Evolutionary conservation across 1,284 basidiomycete genomes (phyloP).

Genomic region (Cryptococcus sp.): DNA sequence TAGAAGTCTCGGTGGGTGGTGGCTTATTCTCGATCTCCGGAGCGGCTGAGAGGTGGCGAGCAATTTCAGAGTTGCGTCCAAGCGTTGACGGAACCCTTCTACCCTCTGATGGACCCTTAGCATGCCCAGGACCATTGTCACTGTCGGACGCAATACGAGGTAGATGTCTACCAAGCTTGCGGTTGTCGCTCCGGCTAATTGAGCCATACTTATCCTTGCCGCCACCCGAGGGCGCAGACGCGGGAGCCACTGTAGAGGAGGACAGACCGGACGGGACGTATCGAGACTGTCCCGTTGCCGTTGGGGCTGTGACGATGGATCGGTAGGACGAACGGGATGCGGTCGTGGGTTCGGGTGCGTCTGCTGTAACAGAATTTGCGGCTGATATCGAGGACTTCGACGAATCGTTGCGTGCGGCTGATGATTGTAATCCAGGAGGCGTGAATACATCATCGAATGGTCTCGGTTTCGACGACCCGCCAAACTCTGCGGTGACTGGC

Average conservation of each 20-base stretch:
- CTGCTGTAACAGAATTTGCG: constrained; percentile 4
- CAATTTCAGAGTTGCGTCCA: constrained; percentile 16
- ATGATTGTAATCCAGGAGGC: constrained; percentile 14
- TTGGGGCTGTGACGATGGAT: constrained; percentile 27
- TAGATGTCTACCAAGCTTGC: constrained; percentile 52
- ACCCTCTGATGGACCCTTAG: constrained; percentile 16
- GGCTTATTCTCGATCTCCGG: constrained; percentile 13
- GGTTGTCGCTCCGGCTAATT: constrained; percentile 42
- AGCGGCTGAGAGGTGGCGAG: neutral
- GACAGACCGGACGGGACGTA: constrained; percentile 36
- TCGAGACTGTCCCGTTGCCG: constrained; percentile 17
- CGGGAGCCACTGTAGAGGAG: constrained; percentile 4
- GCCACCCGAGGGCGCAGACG: constrained; percentile 10
- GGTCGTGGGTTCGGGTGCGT: constrained; percentile 3
- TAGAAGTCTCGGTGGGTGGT: neutral
- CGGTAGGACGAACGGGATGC: constrained; percentile 16
- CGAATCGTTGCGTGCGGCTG: neutral
- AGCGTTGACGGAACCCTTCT: constrained; percentile 31
- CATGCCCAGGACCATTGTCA: constrained; percentile 14
- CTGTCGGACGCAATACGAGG: constrained; percentile 54
- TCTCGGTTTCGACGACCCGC: constrained; percentile 6
- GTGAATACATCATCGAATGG: constrained; percentile 36
- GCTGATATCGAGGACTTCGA: constrained; percentile 5
- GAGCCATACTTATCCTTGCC: constrained; percentile 44
- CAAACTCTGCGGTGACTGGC: constrained; percentile 1